Percentiles rank a stretch among this genome's conserved stretches.
Conservation (phyloP, 495 filamentous ascomycete species). For the Trichoderma asperelloides region DNA sequence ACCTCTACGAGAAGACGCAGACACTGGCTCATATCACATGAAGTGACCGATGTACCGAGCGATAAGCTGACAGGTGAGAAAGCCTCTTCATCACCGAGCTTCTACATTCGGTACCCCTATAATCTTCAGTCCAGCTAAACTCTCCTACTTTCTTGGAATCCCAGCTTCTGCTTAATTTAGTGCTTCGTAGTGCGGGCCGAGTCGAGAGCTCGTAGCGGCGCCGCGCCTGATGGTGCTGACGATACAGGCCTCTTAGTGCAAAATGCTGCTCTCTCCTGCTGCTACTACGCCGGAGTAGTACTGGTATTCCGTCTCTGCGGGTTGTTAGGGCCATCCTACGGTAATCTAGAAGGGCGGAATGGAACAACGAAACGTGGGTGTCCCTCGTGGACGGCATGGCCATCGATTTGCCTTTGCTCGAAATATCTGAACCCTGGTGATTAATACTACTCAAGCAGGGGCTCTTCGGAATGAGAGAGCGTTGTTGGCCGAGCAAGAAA, state of each 20-base stretch:
- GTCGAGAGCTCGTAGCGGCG: background rate
- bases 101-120: background rate
- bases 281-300: background rate
- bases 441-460: too few relatives aligned
- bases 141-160: background rate
- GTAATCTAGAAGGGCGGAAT: background rate
- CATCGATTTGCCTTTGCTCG: background rate
- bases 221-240: constrained; percentile 1
- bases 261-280: background rate
- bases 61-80: background rate
- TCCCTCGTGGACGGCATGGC: background rate
- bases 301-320: background rate
- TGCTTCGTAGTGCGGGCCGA: background rate
- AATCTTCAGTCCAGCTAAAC: too few relatives aligned
- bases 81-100: background rate
- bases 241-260: background rate
- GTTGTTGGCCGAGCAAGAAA: background rate
- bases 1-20: background rate
- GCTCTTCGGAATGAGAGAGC: background rate
- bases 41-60: background rate
- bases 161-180: background rate
- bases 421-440: too few relatives aligned
- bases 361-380: background rate
- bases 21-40: background rate
- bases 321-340: background rate